Base-by-base conservation (phyloP, 106 monocot genomes). In the Alisma plantagoaquatica region DNA sequence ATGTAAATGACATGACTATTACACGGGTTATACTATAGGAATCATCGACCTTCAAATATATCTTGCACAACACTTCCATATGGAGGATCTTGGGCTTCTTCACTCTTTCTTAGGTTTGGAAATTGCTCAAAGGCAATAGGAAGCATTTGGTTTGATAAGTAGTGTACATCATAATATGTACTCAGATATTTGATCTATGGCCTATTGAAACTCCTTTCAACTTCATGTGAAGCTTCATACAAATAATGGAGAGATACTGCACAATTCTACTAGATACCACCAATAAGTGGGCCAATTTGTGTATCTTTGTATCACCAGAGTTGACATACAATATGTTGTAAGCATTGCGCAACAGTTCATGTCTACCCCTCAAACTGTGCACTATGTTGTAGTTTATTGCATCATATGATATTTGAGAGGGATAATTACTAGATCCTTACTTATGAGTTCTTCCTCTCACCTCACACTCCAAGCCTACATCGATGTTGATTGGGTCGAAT, bases 401-500 rank as follows among this genome's bases (percentile, higher is more conserved):
- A 38, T 38, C 14, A 38, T 38, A 7, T 14, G 14, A 38, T 38
- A 38, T 38, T 14, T 38, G n/a, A n/a, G n/a, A n/a, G n/a, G n/a
- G n/a, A n/a, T n/a, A n/a, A n/a, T n/a, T 38, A 38, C 5, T 7
- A 7, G 35, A 38, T 7, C 35, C 14, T 38, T 38, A 38, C 35
- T 7, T 38, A 38, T 38, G 14, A 38, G 35, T 7, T 38, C 14
- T 6, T 38, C 14, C 14, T 14, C 5, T 14, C 5, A 7, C 14
- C 9, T 38, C 35, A 38, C 42, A 2, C n/a, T 43, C 2, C 14
- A 25, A 3, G 44, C 24, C 15, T 44, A 44, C 20, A 28, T 33
- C 31, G 64, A 54, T 31, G 27, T 53, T 2, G 53, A 64, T 42
- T 64, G 17, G 21, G 41, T 30, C 1, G 10, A 30, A 19, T 64